Percentiles rank a stretch among this genome's conserved stretches.
phyloP scores from a whole-genome alignment of 306 rosid species.

The Crotalaria pallida region DNA sequence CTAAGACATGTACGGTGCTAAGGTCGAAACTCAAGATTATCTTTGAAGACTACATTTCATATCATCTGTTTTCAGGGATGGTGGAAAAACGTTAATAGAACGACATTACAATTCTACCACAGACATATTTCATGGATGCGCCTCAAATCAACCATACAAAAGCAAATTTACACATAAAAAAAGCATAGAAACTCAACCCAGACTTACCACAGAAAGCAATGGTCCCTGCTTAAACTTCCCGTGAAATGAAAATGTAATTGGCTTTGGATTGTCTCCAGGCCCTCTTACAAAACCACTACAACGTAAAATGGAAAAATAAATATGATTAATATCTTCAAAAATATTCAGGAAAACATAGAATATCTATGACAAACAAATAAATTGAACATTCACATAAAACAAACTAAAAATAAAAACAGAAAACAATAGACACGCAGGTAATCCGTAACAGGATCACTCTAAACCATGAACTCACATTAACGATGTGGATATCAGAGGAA shows the following conservation, averaged over 20 bases:
- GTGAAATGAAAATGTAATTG: conserved; percentile 72
- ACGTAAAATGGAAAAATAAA: conserved; percentile 5
- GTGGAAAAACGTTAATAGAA: neutral
- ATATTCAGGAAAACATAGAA: neutral
- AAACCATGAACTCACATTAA: conserved; percentile 61
- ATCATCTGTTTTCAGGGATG: neutral
- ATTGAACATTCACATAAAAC: conserved; percentile 9
- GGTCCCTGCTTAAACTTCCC: conserved; percentile 91
- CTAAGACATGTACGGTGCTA: neutral
- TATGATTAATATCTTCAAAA: neutral
- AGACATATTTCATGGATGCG: neutral
- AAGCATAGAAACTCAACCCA: neutral
- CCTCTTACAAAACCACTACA: conserved; percentile 94
- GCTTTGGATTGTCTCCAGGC: conserved; percentile 84
- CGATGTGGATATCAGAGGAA: conserved; percentile 70
- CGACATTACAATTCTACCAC: neutral
- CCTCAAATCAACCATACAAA: neutral
- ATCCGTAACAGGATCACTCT: conserved; percentile 1
- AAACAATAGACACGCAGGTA: neutral
- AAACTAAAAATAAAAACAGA: neutral
- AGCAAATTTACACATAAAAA: neutral
- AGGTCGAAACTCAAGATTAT: neutral
- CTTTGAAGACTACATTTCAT: neutral
- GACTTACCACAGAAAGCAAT: conserved; percentile 81
- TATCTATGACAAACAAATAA: neutral